Base-by-base conservation (phyloP, 2,329 filamentous ascomycete genomes). In the Aaosphaeria arxii region DNA sequence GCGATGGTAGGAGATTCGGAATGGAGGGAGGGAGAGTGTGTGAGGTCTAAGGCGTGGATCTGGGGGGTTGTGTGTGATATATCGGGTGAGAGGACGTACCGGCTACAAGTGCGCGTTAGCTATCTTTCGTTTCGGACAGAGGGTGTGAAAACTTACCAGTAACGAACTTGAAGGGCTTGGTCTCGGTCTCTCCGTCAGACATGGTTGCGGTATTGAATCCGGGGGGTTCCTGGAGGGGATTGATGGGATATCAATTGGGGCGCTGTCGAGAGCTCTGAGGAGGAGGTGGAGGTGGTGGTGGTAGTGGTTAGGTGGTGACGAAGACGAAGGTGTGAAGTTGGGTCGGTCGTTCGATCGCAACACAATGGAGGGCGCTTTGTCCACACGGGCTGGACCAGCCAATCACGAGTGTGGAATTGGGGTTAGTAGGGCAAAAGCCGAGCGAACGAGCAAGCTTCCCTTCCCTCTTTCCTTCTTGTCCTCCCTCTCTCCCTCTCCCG, bases 91-190 rank as follows among this genome's bases (percentile, higher is more conserved):
- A 49, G 29, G 56, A 61, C 70, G 56, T 71, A 74, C 71, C 72
- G 56, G 72, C 71, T 68, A 69, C 59, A 30, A 45, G 51, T 50
- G 50, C 13, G 49, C 17, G 56, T 71, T 69, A 71, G 66, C 63
- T 59, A 56, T 41, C 49, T 44, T 40, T 33, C 42, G 46, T 51
- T 45, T 44, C 47, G 49, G 52, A 39, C 42, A 43, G 42, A 56
- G 46, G 45, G 41, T 42, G 74, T 89, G 11, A 43, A 29, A 11
- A 30, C 41, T 11, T 84, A 96, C 91, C 92, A 80, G 92, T 97
- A 71, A 97, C 94, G 80, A 97, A 97, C 88, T 99, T 99, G 88
- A 99, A 99, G 77, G 95, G 95, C 86, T 96, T 99, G 79, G 91
- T 96, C 75, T 95, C 88, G 70, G 89, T 86, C 71, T 47, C 43